These are phyloP conservation scores for Tetracladium maxilliforme DNA, from an alignment of 2,329 filamentous ascomycete species.

Conservation along the genomic window DNA sequence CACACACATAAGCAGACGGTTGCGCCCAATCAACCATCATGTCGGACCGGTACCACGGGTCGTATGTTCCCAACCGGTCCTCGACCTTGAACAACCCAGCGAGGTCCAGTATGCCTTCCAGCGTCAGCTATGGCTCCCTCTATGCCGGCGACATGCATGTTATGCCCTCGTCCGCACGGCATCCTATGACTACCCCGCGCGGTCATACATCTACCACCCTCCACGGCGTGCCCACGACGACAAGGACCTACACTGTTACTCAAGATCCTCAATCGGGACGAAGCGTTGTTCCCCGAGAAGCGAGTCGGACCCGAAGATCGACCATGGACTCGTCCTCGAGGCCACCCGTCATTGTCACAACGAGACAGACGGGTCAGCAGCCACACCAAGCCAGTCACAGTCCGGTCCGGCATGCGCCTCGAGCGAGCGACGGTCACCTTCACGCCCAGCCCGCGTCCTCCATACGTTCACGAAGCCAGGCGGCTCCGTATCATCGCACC, in stretches of 20 bases:
- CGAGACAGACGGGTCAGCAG: constrained; percentile 21
- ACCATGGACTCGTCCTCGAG: constrained; percentile 33
- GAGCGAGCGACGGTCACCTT: constrained; percentile 31
- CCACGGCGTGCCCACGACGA: constrained; percentile 26
- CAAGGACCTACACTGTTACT: constrained; percentile 40
- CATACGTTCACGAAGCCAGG: constrained; percentile 31
- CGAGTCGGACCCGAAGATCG: constrained; percentile 27
- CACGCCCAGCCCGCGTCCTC: constrained; percentile 45
- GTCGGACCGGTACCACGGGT: too few species aligned
- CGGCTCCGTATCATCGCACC: constrained; percentile 8
- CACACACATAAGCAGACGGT: too few species aligned
- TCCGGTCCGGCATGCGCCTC: constrained; percentile 35
- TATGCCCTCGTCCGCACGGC: constrained; percentile 22
- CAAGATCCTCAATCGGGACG: constrained; percentile 31
- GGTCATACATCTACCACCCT: constrained; percentile 7
- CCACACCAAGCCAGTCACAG: constrained; percentile 32
- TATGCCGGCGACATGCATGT: constrained; percentile 39
- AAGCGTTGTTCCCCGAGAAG: constrained; percentile 30
- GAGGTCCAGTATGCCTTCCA: constrained; percentile 36
- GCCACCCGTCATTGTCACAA: constrained; percentile 43
- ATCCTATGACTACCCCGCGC: constrained; percentile 18
- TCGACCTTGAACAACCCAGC: constrained; percentile 30
- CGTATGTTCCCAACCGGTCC: too few species aligned
- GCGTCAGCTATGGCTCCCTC: constrained; percentile 30
- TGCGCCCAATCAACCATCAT: too few species aligned